Evolutionary conservation across 1,284 basidiomycete species (phyloP).

Genomic region (Cryptococcus sp.): DNA sequence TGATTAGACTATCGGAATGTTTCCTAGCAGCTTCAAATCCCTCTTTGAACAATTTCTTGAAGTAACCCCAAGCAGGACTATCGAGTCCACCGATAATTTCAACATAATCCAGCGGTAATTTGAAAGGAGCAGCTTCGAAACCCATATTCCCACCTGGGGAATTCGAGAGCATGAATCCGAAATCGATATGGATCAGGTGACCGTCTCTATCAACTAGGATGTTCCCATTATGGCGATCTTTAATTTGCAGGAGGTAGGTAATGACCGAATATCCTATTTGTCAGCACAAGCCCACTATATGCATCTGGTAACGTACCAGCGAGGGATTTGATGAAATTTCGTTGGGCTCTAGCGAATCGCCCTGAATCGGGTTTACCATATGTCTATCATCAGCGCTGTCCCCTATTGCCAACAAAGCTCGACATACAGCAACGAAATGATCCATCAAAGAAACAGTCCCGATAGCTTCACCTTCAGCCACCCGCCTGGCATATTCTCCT

Average conservation of each 20-base stretch:
- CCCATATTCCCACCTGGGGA: constrained; percentile 91
- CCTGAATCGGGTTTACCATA: constrained; percentile 85
- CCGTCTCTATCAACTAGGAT: constrained; percentile 94
- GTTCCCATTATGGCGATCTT: constrained; percentile 98
- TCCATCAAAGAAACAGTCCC: constrained; percentile 83
- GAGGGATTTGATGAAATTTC: constrained; percentile 89
- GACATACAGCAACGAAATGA: constrained; percentile 75
- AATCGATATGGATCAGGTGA: constrained; percentile 81
- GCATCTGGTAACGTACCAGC: constrained; percentile 57
- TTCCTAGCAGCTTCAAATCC: constrained; percentile 92
- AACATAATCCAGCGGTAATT: constrained; percentile 88
- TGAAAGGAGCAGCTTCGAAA: constrained; percentile 98
- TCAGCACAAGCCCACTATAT: neutral
- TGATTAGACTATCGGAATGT: constrained; percentile 94
- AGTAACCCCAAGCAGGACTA: constrained; percentile 73
- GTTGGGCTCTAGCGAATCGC: constrained; percentile 77
- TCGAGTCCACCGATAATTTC: constrained; percentile 90
- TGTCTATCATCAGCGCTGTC: constrained; percentile 54
- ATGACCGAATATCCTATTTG: constrained; percentile 80
- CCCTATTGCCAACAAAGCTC: neutral
- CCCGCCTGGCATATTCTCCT: constrained; percentile 84
- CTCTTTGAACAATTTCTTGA: constrained; percentile 80
- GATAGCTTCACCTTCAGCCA: constrained; percentile 67
- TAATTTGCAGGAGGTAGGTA: constrained; percentile 94
- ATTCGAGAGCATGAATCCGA: constrained; percentile 97